Evolutionary conservation across 2,329 filamentous ascomycete species (phyloP).

Genomic region (Phaeosphaeria sp.): DNA sequence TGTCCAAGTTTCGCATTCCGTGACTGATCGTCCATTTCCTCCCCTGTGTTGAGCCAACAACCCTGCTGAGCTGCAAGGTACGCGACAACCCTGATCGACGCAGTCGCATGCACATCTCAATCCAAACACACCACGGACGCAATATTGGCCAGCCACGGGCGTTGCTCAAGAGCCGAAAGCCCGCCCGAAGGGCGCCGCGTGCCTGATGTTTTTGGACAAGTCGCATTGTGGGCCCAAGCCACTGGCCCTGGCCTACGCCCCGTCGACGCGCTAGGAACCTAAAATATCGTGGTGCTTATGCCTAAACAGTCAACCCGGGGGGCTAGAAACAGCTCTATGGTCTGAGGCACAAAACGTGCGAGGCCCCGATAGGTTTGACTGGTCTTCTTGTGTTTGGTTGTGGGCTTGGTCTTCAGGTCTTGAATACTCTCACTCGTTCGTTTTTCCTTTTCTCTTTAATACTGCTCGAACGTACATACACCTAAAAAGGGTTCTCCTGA

Average conservation of each 20-base stretch:
- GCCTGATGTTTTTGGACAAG: neutral
- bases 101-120: constrained; percentile 1
- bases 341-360: constrained; percentile 9
- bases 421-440: neutral
- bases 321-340: neutral
- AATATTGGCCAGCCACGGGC: constrained; percentile 1
- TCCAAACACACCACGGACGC: neutral
- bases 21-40: neutral
- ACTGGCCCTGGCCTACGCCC: neutral
- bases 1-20: neutral
- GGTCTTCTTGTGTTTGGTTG: constrained; percentile 1
- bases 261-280: constrained; percentile 1
- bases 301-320: constrained; percentile 5
- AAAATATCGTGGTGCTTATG: constrained; percentile 1
- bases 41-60: neutral
- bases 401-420: neutral
- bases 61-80: neutral
- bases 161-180: neutral
- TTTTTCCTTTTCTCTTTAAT: constrained; percentile 1
- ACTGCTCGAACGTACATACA: neutral
- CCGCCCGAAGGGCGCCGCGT: neutral
- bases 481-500: neutral
- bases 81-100: constrained; percentile 6
- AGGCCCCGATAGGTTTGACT: constrained; percentile 3
- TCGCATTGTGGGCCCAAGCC: constrained; percentile 4